Percentiles rank a stretch among this genome's conserved stretches.
These are phyloP conservation scores for Artemisia annua DNA, from an alignment of 129 eudicot genomes.

Conservation along the genomic window DNA sequence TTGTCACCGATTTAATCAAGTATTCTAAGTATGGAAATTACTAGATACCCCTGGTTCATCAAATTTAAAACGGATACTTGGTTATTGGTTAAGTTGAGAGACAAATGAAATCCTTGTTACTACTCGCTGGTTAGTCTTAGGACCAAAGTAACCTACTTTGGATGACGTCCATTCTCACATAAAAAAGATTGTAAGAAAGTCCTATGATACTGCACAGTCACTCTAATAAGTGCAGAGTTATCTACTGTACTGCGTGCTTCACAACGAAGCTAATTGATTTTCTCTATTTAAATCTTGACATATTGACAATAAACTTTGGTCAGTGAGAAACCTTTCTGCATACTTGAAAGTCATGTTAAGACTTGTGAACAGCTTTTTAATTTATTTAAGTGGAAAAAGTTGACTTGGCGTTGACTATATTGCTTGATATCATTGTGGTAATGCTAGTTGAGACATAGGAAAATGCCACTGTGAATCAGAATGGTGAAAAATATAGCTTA, in stretches of 20 bases:
- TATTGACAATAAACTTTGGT: not conserved
- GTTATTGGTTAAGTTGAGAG: not conserved
- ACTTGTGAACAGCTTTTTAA: not conserved
- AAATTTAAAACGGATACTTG: not conserved
- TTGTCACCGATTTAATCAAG: too few species aligned
- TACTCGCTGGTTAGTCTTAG: not conserved
- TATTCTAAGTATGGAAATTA: not conserved
- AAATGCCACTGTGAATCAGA: not conserved
- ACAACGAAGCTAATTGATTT: too few species aligned
- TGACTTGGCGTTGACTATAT: constrained; percentile 1
- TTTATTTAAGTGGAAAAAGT: not conserved
- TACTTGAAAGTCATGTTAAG: not conserved
- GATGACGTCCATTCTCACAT: constrained; percentile 2
- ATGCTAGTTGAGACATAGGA: not conserved
- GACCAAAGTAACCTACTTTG: not conserved
- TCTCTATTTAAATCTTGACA: not conserved
- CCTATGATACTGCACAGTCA: not conserved
- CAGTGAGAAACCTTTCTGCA: not conserved
- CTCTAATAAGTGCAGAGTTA: not conserved
- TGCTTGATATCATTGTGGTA: not conserved
- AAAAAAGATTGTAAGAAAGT: not conserved
- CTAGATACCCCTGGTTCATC: not conserved
- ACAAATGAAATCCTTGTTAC: not conserved
- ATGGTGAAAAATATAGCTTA: not conserved
- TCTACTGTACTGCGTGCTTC: constrained; percentile 16